These are phyloP conservation scores for Ogataea pini DNA, from an alignment of 805 yeast genomes.

Conservation along the genomic window DNA sequence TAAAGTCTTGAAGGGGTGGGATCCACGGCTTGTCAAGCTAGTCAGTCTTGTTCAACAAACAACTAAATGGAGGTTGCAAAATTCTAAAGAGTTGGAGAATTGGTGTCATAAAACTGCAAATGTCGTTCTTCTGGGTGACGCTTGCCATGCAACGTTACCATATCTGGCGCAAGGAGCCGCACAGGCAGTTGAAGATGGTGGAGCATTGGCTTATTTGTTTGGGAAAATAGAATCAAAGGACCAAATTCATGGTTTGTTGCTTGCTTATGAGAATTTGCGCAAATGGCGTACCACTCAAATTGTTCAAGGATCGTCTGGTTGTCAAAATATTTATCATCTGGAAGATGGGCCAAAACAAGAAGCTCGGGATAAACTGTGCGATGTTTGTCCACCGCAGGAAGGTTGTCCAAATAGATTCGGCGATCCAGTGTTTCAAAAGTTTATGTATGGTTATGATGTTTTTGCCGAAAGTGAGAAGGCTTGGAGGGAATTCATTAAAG, in stretches of 20 bases:
- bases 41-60: constrained; percentile 7
- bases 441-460: constrained; percentile 14
- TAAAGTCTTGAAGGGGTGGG: constrained; percentile 11
- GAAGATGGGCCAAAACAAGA: constrained; percentile 11
- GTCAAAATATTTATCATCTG: constrained; percentile 13
- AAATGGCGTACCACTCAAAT: constrained; percentile 13
- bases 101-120: constrained; percentile 12
- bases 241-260: constrained; percentile 9
- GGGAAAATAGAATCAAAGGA: constrained; percentile 8
- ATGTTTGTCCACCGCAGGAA: constrained; percentile 8
- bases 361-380: constrained; percentile 9
- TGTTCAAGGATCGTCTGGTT: constrained; percentile 10
- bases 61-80: constrained; percentile 14
- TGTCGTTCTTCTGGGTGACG: constrained; percentile 14
- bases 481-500: constrained; percentile 1
- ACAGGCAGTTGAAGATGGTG: constrained; percentile 15
- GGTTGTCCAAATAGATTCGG: constrained; percentile 15
- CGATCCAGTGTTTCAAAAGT: constrained; percentile 14
- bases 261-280: constrained; percentile 8
- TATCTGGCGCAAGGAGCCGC: constrained; percentile 17
- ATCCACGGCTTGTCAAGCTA: constrained; percentile 9
- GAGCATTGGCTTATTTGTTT: constrained; percentile 12
- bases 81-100: constrained; percentile 8
- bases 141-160: constrained; percentile 16
- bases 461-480: constrained; percentile 12